Evolutionary conservation across 176 grass and related monocot species (phyloP).

Genomic region (Saccharum spontaneum): DNA sequence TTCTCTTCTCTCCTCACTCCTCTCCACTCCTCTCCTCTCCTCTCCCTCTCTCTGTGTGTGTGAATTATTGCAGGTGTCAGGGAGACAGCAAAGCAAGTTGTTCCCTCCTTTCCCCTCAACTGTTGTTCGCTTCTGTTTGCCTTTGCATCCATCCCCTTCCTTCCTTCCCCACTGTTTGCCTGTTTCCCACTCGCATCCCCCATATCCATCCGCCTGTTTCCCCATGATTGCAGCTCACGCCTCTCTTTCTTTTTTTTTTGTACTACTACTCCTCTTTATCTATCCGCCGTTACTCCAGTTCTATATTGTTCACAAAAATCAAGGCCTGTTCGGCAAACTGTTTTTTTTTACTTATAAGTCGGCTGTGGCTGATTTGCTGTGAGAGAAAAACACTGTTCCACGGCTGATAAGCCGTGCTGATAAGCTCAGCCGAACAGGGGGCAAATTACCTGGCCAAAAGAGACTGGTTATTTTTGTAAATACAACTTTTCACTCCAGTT

Average conservation of each 20-base stretch:
- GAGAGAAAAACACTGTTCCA: no score
- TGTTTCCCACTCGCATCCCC: neutral
- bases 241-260: neutral
- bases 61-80: slow-evolving; percentile 55
- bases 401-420: no score
- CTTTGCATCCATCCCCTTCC: neutral
- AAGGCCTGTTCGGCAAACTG: no score
- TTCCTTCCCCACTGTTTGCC: neutral
- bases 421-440: no score
- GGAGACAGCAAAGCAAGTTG: slow-evolving; percentile 58
- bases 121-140: slow-evolving; percentile 25
- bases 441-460: neutral
- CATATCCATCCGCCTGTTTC: neutral
- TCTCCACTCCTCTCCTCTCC: no score
- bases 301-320: neutral
- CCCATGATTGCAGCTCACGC: neutral
- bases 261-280: neutral
- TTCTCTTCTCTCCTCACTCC: neutral
- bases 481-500: neutral
- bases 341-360: no score
- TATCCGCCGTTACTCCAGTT: no score
- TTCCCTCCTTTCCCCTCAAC: slow-evolving; percentile 56
- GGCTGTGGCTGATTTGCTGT: no score
- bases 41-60: neutral
- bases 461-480: no score